Base-by-base conservation (phyloP, 208 protist genomes). In the Acanthamoeba rhysodes region DNA sequence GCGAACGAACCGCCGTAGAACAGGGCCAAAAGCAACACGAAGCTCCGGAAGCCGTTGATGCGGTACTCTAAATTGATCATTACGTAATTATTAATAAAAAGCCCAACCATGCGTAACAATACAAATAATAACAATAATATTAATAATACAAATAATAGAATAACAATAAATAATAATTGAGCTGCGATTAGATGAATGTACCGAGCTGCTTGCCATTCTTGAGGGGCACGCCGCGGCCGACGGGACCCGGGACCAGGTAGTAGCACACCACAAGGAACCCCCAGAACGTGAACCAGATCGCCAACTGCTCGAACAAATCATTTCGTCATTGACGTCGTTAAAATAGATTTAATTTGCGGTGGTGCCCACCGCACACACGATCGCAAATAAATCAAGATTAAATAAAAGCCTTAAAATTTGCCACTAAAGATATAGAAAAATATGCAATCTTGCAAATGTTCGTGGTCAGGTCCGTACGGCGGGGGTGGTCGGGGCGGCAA, bases 1-100 rank as follows among this genome's bases (percentile, higher is more conserved):
- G 78, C 78, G 41, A 55, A 87, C n/a, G 45, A 62, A 18, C 78
- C 78, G n/a, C 78, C 78, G 27, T 87, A 87, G 78, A 87, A 87
- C 20, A 87, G 78, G 10, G 34, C 78, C 18, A 87, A 10, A 16
- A 87, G 78, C 78, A 87, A n/a, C n/a, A 87, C 78, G 50, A 87
- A 87, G 78, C 78, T 87, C 20, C 78, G 27, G 78, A 87, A 87
- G 22, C 78, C 78, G 32, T 87, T 87, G 9, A 87, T 24, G 12
- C 78, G 78, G 14, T 87, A 87, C 78, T 87, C 78, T 87, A n/a
- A n/a, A n/a, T n/a, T n/a, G n/a, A n/a, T n/a, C n/a, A n/a, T n/a
- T n/a, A n/a, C n/a, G n/a, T n/a, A n/a, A n/a, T 48, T 41, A 1
- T 41, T 41, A 3, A 41, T 41, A 41, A 41, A 41, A 41, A 41